Evolutionary conservation across 352 stramenopile species (phyloP), one percentile per base, ranked within the genome.

Genomic region (Globisporangium solare): DNA sequence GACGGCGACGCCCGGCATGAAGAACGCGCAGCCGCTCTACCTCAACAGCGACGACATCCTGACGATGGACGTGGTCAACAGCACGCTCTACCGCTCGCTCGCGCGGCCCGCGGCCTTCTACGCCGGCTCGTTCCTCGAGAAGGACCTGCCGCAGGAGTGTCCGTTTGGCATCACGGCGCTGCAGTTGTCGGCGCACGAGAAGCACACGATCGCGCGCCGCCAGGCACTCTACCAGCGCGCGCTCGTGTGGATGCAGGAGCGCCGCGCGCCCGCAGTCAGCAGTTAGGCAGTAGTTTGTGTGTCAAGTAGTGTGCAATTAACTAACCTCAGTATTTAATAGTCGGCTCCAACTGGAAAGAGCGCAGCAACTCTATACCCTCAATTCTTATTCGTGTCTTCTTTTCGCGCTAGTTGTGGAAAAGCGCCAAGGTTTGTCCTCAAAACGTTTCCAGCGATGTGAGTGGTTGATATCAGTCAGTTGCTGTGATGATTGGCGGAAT

Each of bases 1-100:
- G 27, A 35, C 5, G 0, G 64, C 76, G 31, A 60, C 7, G 21
- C 40, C 11, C 2, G 12, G 51, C 18, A 47, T 40, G n/a, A 54
- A 61, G 24, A 47, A 55, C 7, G 31, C 53, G 2, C 40, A 53
- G 22, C 51, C 71, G 52, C 55, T 89, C 22, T 91, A 88, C 66
- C 66, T 89, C 46, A 89, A 89, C 60, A 86, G 76, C 52, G 78
- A 91, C 62, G 64, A 75, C 41, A 79, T 91, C 49, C 35, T 85
- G 24, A 24, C 66, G 47, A 71, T 78, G 49, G 48, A 74, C 47
- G 68, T 67, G 0, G 69, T 73, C 10, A 74, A 77, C n/a, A 63
- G 80, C 37, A 27, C 57, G 13, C 54, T 88, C 22, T 86, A 75
- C 43, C 82, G 79, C 46, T 74, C 68, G 12, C 66, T 73, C 13